phyloP scores from a whole-genome alignment of 805 yeast species.

The Yarrowia yakushimensis region DNA sequence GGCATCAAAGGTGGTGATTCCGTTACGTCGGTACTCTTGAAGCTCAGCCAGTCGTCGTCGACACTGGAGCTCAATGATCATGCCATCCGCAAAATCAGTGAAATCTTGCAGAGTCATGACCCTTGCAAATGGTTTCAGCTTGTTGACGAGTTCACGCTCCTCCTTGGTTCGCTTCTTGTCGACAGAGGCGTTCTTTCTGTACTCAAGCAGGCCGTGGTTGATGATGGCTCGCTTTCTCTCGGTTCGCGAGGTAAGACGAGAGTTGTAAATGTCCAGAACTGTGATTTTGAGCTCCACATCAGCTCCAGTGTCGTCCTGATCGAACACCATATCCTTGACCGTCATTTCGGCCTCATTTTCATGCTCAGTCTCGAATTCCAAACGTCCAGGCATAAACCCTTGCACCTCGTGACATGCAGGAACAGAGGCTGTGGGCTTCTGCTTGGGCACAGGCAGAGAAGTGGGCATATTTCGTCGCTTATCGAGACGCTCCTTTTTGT shows the following conservation, averaged over 20 bases:
- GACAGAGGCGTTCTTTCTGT: slow-evolving; percentile 69
- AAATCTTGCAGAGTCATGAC: slow-evolving; percentile 79
- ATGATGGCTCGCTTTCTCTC: slow-evolving; percentile 84
- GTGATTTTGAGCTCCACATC: slow-evolving; percentile 89
- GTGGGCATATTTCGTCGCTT: slow-evolving; percentile 61
- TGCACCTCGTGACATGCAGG: slow-evolving; percentile 97
- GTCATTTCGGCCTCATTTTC: slow-evolving; percentile 96
- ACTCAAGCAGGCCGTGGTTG: slow-evolving; percentile 75
- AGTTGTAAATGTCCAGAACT: slow-evolving; percentile 82
- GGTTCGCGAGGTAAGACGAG: slow-evolving; percentile 84
- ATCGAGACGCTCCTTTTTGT: slow-evolving; percentile 69
- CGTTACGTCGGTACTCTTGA: slow-evolving; percentile 91
- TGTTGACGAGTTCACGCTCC: slow-evolving; percentile 75
- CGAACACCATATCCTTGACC: slow-evolving; percentile 93
- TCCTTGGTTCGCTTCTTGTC: slow-evolving; percentile 89
- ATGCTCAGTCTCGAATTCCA: slow-evolving; percentile 93
- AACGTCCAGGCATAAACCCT: slow-evolving; percentile 97
- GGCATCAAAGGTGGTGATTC: slow-evolving; percentile 76
- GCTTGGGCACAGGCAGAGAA: slow-evolving; percentile 77
- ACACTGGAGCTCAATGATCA: slow-evolving; percentile 71
- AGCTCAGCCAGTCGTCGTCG: slow-evolving; percentile 80
- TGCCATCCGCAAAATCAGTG: slow-evolving; percentile 66
- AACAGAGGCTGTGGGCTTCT: slow-evolving; percentile 84
- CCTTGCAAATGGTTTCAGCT: slow-evolving; percentile 75
- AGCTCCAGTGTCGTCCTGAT: slow-evolving; percentile 81